These are phyloP conservation scores for Baeospora myosura DNA, from an alignment of 1,284 basidiomycete species.

Conservation along the genomic window DNA sequence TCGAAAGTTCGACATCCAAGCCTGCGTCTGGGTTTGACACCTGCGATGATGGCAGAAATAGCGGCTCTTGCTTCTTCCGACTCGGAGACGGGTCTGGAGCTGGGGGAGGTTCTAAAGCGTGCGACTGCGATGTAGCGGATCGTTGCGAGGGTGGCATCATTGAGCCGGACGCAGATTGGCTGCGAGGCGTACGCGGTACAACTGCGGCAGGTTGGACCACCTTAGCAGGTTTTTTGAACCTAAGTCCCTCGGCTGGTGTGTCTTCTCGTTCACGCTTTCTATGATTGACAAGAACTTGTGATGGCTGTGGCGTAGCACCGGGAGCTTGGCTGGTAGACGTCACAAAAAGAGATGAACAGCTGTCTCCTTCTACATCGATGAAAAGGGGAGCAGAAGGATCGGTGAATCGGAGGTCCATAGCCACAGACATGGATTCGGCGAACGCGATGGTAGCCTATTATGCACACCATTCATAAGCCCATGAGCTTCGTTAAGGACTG, in stretches of 20 bases:
- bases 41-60: conserved; percentile 64
- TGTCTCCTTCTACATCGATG: conserved; percentile 63
- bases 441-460: conserved; percentile 74
- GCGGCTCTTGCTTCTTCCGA: conserved; percentile 35
- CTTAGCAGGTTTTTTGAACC: conserved; percentile 49
- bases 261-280: conserved; percentile 39
- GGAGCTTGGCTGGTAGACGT: conserved; percentile 65
- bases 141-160: background rate
- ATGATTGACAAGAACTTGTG: conserved; percentile 16
- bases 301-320: conserved; percentile 24
- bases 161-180: background rate
- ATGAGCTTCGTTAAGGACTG: conserved; percentile 7
- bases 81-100: conserved; percentile 8
- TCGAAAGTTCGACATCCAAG: too few relatives aligned
- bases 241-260: conserved; percentile 23
- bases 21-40: conserved; percentile 45
- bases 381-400: conserved; percentile 64
- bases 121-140: background rate
- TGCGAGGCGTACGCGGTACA: background rate
- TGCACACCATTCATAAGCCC: conserved; percentile 7
- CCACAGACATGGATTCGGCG: conserved; percentile 58
- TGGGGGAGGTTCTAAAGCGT: conserved; percentile 17
- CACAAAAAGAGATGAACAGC: conserved; percentile 57
- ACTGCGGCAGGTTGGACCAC: conserved; percentile 39
- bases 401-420: conserved; percentile 67